phyloP scores from a whole-genome alignment of 768 basidiomycete genomes.

The Roridomyces roridus region DNA sequence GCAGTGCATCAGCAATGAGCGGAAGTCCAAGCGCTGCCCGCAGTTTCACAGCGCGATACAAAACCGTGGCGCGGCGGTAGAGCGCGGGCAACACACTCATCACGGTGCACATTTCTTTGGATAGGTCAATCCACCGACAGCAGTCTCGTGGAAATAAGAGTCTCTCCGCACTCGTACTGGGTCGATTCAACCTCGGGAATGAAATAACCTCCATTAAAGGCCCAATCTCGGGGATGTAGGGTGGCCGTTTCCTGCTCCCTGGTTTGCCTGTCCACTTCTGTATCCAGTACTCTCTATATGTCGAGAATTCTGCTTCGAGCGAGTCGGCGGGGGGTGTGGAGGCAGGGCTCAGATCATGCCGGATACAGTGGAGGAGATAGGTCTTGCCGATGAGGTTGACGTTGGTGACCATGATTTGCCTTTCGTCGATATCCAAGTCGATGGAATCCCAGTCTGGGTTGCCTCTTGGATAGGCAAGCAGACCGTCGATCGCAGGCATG shows the following conservation, averaged over 20 bases:
- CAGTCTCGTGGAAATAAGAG: slow-evolving; percentile 47
- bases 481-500: slow-evolving; percentile 57
- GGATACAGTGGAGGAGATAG: slow-evolving; percentile 61
- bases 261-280: slow-evolving; percentile 59
- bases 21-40: slow-evolving; percentile 66
- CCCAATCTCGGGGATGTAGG: slow-evolving; percentile 58
- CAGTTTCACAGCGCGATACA: slow-evolving; percentile 63
- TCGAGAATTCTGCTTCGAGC: slow-evolving; percentile 57
- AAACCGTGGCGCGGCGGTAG: slow-evolving; percentile 67
- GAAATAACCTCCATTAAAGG: slow-evolving; percentile 63
- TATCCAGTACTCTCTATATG: slow-evolving; percentile 66
- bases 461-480: slow-evolving; percentile 58
- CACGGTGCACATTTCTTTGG: slow-evolving; percentile 52
- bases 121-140: slow-evolving; percentile 62
- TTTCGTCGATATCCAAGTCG: slow-evolving; percentile 52
- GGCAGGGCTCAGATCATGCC: slow-evolving; percentile 69
- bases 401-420: slow-evolving; percentile 56
- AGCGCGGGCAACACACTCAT: slow-evolving; percentile 71
- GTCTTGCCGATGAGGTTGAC: slow-evolving; percentile 60
- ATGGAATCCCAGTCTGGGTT: slow-evolving; percentile 61
- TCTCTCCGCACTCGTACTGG: slow-evolving; percentile 20
- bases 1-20: slow-evolving; percentile 56
- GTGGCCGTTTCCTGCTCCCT: slow-evolving; percentile 33
- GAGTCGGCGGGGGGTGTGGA: slow-evolving; percentile 61
- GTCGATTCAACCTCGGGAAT: slow-evolving; percentile 45